Evolutionary conservation across 2,329 filamentous ascomycete genomes (phyloP).

Genomic region (Diplodia mutila): DNA sequence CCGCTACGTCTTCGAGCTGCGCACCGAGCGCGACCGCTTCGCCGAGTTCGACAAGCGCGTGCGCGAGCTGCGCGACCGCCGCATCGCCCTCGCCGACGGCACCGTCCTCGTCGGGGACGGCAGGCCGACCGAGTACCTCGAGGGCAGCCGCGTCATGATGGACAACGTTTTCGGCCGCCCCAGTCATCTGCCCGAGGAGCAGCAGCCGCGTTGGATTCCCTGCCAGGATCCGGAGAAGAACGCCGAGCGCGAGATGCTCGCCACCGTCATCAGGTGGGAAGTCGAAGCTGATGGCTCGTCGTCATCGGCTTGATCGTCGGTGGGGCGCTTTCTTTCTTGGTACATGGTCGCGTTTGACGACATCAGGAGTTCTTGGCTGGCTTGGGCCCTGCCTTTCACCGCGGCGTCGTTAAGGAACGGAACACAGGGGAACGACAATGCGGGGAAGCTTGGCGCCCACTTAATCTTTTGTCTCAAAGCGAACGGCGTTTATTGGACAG

Average conservation of each 20-base stretch:
- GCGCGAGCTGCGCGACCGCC: not conserved
- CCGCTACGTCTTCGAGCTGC: constrained; percentile 1
- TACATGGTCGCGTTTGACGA: not conserved
- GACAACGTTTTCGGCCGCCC: constrained; percentile 2
- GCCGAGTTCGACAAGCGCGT: constrained; percentile 4
- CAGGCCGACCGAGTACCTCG: not conserved
- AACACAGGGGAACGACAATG: not conserved
- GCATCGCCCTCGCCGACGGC: not conserved
- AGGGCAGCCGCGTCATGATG: constrained; percentile 17
- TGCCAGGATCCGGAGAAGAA: constrained; percentile 6
- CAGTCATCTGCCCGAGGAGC: not conserved
- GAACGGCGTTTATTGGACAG: not conserved
- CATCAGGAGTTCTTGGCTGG: not conserved
- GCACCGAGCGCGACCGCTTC: constrained; percentile 4
- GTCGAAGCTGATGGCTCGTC: not conserved
- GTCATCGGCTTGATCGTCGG: not conserved
- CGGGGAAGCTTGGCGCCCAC: not conserved
- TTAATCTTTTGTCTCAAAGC: not conserved
- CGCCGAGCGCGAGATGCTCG: constrained; percentile 11
- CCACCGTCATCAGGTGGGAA: constrained; percentile 5
- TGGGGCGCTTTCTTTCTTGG: not conserved
- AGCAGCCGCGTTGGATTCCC: constrained; percentile 9
- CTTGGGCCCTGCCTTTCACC: not conserved
- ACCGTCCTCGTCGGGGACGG: not conserved
- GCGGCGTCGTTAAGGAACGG: not conserved